Percentiles rank a stretch among this genome's conserved stretches.
Evolutionary conservation across 202 grass and related monocot species (phyloP).

Genomic region (Setaria viridis): DNA sequence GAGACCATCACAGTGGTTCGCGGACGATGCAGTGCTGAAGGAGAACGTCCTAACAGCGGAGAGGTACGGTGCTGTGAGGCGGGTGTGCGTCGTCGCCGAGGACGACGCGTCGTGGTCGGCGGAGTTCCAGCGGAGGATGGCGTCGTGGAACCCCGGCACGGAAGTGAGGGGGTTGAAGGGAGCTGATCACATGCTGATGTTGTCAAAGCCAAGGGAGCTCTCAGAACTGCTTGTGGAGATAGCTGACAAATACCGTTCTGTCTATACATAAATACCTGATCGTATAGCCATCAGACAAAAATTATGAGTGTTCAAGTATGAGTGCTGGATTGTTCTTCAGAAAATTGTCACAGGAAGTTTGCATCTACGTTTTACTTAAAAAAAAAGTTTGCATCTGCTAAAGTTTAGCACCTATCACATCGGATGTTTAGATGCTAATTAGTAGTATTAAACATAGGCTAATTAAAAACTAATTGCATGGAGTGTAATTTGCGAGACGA

Average conservation of each 20-base stretch:
- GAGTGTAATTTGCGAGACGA: too few species aligned
- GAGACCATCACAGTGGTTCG: constrained; percentile 37
- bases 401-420: too few species aligned
- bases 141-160: constrained; percentile 44
- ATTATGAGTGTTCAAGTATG: background rate
- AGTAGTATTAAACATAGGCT: too few species aligned
- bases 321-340: background rate
- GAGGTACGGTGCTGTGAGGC: constrained; percentile 45
- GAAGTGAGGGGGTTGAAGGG: constrained; percentile 46
- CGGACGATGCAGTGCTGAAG: constrained; percentile 26
- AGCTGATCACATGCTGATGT: constrained; percentile 67
- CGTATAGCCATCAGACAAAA: background rate
- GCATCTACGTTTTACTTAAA: too few species aligned
- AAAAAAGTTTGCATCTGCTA: too few species aligned
- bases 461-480: too few species aligned
- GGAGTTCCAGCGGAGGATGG: constrained; percentile 53
- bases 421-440: too few species aligned
- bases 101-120: constrained; percentile 44
- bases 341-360: too few species aligned
- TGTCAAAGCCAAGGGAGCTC: constrained; percentile 52
- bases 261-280: background rate
- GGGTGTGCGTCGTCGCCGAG: constrained; percentile 50
- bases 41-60: constrained; percentile 26
- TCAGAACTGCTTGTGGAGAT: constrained; percentile 44
- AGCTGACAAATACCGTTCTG: background rate